Conservation (phyloP, 768 basidiomycete species). For the Sarcomyxa edulis region DNA sequence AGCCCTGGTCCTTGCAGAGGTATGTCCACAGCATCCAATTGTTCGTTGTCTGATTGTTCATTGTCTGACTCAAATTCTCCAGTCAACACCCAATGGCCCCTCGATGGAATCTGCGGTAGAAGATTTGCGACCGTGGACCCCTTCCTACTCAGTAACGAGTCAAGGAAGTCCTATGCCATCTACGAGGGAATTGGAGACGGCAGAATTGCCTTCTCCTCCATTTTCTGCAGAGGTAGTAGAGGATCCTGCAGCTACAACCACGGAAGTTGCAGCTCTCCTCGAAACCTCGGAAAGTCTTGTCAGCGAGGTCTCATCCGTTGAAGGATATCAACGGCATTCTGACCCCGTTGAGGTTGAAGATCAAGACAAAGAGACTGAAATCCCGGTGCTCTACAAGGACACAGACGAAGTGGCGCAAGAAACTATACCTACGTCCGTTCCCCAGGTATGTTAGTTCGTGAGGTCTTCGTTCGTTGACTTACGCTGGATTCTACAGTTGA, state of each 20-base stretch:
- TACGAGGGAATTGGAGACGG: slow-evolving; percentile 11
- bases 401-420: neutral
- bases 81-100: neutral
- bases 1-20: neutral
- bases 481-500: neutral
- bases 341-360: neutral
- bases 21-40: slow-evolving; percentile 1
- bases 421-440: neutral
- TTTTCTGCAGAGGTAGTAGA: no score
- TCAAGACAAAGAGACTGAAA: neutral
- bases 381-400: neutral
- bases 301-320: neutral
- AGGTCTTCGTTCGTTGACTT: slow-evolving; percentile 1
- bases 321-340: neutral
- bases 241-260: neutral
- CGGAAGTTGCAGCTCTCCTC: neutral
- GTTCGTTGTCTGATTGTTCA: slow-evolving; percentile 3
- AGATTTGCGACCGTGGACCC: slow-evolving; percentile 12
- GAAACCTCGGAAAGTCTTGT: no score
- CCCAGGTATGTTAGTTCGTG: no score
- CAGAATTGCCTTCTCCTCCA: neutral
- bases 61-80: neutral
- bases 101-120: no score
- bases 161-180: slow-evolving; percentile 12
- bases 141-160: slow-evolving; percentile 16